phyloP scores from a whole-genome alignment of 345 rosid species.

The Crucihimalaya himalaica region DNA sequence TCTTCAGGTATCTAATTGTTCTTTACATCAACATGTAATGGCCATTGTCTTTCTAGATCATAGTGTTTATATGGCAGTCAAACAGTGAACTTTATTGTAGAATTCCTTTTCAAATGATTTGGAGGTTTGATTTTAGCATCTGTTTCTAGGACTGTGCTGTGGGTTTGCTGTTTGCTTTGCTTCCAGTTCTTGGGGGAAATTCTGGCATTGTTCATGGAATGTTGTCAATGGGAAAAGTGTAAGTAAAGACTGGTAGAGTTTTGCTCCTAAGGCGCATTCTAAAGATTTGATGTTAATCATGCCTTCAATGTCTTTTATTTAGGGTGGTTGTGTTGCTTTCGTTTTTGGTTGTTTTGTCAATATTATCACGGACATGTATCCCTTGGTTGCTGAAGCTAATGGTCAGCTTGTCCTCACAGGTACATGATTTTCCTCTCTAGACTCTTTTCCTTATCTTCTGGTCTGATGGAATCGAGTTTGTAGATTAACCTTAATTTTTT shows the following conservation, averaged over 20 bases:
- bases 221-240: constrained; percentile 82
- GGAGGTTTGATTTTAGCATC: constrained; percentile 26
- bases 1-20: constrained; percentile 64
- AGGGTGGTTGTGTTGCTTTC: constrained; percentile 73
- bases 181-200: constrained; percentile 87
- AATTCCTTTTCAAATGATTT: constrained; percentile 15
- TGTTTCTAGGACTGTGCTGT: constrained; percentile 82
- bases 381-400: constrained; percentile 86
- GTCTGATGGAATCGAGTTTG: constrained; percentile 6
- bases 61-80: constrained; percentile 1
- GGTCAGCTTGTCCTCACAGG: constrained; percentile 89
- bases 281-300: constrained; percentile 7
- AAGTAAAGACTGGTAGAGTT: constrained; percentile 33
- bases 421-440: constrained; percentile 28
- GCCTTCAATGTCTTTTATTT: constrained; percentile 18
- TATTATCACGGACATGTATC: constrained; percentile 71
- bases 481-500: constrained; percentile 15
- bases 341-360: constrained; percentile 67
- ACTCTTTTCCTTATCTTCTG: constrained; percentile 5
- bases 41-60: neutral
- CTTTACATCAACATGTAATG: constrained; percentile 17
- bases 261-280: neutral
- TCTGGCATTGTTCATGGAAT: constrained; percentile 82
- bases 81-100: neutral
- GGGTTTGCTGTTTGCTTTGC: constrained; percentile 90